Conservation (phyloP, 306 rosid genomes). For the Rosa lucieae region DNA sequence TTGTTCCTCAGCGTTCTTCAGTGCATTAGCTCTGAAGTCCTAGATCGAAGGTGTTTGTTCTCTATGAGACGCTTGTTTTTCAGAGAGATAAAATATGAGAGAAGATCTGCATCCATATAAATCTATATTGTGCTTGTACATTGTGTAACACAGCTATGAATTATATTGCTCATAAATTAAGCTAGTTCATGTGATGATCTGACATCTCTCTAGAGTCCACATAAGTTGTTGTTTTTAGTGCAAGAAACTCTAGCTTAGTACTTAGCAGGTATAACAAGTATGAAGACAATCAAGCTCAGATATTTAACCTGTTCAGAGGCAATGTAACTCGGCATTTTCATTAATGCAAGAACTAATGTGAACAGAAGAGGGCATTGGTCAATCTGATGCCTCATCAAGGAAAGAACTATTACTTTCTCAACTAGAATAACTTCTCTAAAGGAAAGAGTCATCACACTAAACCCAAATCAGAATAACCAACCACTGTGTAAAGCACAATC, state of each 20-base stretch:
- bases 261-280: neutral
- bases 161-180: neutral
- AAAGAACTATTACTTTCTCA: neutral
- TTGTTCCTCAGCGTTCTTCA: constrained; percentile 48
- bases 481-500: neutral
- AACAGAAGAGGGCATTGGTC: neutral
- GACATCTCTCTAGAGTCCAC: neutral
- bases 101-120: neutral
- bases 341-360: neutral
- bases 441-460: neutral
- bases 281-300: neutral
- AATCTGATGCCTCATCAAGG: neutral
- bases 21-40: constrained; percentile 19
- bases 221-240: neutral
- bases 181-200: neutral
- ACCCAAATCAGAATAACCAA: neutral
- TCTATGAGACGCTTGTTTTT: constrained; percentile 16
- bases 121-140: neutral
- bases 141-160: neutral
- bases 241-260: neutral
- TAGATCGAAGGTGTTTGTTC: constrained; percentile 16
- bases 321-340: too few species aligned
- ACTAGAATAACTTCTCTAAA: neutral
- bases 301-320: neutral
- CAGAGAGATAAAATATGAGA: neutral